Conservation (phyloP, 2,329 filamentous ascomycete species). For the Rutstroemia sydowiana region DNA sequence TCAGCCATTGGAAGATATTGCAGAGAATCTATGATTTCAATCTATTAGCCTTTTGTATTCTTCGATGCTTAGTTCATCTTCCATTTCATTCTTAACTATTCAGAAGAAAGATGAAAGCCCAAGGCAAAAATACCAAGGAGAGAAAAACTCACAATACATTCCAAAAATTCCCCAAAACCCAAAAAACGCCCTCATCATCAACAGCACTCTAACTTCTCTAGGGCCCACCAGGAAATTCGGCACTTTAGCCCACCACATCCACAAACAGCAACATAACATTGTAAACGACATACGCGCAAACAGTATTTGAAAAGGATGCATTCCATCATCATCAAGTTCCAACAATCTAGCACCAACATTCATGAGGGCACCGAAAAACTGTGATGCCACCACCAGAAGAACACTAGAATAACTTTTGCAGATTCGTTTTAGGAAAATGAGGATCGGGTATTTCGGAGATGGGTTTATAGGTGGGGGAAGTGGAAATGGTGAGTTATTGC, state of each 20-base stretch:
- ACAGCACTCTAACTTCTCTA: conserved; percentile 56
- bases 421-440: neutral
- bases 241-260: conserved; percentile 66
- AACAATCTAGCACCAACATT: neutral
- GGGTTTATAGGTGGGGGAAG: neutral
- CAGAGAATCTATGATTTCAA: conserved; percentile 27
- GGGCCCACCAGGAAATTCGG: conserved; percentile 66
- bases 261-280: conserved; percentile 35
- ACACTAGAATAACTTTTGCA: neutral
- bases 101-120: neutral
- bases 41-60: neutral
- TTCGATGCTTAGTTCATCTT: neutral
- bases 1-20: conserved; percentile 80
- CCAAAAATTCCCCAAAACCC: conserved; percentile 76
- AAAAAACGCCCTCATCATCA: conserved; percentile 60
- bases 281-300: conserved; percentile 27
- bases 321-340: neutral
- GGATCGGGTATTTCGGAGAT: neutral
- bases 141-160: conserved; percentile 24
- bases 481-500: neutral
- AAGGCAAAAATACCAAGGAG: neutral
- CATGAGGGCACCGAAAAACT: neutral
- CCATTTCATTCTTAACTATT: neutral
- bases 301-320: conserved; percentile 19
- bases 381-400: neutral